phyloP scores from a whole-genome alignment of 1,284 basidiomycete species.

The Malassezia caprae region DNA sequence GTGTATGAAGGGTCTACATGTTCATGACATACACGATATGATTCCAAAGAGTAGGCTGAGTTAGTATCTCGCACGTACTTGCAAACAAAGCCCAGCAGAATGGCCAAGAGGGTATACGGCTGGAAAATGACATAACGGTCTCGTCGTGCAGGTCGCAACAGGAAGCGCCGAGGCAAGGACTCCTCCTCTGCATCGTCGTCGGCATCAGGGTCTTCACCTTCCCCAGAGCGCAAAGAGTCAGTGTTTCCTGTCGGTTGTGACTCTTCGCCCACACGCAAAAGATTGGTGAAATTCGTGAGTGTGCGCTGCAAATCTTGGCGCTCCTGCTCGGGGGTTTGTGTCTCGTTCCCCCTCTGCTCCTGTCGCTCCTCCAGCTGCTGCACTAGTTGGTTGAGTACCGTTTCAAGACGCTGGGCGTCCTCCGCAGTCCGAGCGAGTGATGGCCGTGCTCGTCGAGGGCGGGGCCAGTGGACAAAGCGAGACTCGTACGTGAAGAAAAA shows the following conservation, averaged over 20 bases:
- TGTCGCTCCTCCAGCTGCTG: background rate
- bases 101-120: slow-evolving; percentile 5
- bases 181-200: slow-evolving; percentile 1
- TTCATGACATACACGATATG: background rate
- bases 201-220: background rate
- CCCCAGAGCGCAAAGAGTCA: background rate
- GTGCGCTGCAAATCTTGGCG: background rate
- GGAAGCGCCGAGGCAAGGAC: background rate
- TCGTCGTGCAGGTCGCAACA: background rate
- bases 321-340: background rate
- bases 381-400: background rate
- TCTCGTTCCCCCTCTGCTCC: background rate
- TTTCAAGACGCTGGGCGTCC: background rate
- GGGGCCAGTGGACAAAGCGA: background rate
- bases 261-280: background rate
- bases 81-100: slow-evolving; percentile 3
- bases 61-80: slow-evolving; percentile 4
- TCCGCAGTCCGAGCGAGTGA: background rate
- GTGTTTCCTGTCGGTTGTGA: background rate
- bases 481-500: slow-evolving; percentile 16
- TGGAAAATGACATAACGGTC: slow-evolving; percentile 8
- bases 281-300: background rate
- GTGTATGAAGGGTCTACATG: background rate
- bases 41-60: slow-evolving; percentile 16
- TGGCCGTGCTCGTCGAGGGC: background rate